A percentile compares a stretch with the other conserved stretches of the same genome.
Evolutionary conservation across 2,329 filamentous ascomycete species (phyloP).

Genomic region (Sporothrix phasma): DNA sequence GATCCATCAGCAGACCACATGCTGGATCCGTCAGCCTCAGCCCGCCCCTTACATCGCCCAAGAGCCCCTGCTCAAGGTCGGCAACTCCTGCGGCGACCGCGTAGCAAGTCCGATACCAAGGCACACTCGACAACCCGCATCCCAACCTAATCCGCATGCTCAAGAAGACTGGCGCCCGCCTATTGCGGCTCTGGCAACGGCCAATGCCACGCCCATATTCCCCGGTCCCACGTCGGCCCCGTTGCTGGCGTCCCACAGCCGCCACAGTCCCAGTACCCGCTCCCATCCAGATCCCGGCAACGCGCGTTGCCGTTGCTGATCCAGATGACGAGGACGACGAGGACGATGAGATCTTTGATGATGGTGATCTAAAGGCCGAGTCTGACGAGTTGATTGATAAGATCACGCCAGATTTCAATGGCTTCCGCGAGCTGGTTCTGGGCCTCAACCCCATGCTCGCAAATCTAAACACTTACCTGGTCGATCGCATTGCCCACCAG

Average conservation of each 20-base stretch:
- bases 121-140: conserved; percentile 28
- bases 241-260: not conserved
- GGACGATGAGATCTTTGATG: conserved; percentile 51
- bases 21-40: conserved; percentile 27
- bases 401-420: conserved; percentile 62
- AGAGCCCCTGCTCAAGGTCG: conserved; percentile 41
- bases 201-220: conserved; percentile 24
- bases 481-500: conserved; percentile 74
- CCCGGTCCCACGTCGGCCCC: not conserved
- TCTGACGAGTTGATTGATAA: conserved; percentile 52
- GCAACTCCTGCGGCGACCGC: conserved; percentile 42
- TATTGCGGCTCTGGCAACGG: conserved; percentile 37
- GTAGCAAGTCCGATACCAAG: conserved; percentile 46
- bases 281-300: conserved; percentile 14
- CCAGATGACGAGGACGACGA: conserved; percentile 46
- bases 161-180: conserved; percentile 44
- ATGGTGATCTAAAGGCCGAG: conserved; percentile 52
- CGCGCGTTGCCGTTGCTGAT: conserved; percentile 21
- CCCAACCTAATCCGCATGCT: conserved; percentile 41
- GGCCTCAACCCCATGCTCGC: conserved; percentile 62
- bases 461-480: conserved; percentile 48
- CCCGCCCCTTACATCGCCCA: conserved; percentile 30
- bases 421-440: conserved; percentile 66
- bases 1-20: conserved; percentile 42
- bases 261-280: not conserved